These are phyloP conservation scores for Penicillium sp. DNA, from an alignment of 2,329 filamentous ascomycete species.

Conservation along the genomic window DNA sequence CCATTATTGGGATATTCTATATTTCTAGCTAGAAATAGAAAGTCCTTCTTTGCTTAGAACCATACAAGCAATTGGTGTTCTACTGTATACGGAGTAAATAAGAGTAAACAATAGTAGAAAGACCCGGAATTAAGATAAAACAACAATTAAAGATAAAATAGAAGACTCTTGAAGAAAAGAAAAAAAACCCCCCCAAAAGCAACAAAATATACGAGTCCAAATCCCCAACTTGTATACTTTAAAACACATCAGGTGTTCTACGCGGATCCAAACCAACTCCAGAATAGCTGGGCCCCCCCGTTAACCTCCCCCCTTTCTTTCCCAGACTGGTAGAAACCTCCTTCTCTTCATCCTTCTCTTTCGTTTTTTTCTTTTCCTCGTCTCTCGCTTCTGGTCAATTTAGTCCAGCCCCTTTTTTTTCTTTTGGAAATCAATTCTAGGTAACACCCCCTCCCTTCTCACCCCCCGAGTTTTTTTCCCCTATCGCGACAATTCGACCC, in stretches of 20 bases:
- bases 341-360: conserved; percentile 24
- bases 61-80: neutral
- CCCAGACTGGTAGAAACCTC: conserved; percentile 21
- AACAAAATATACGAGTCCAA: neutral
- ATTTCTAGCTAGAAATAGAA: neutral
- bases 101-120: neutral
- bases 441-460: conserved; percentile 15
- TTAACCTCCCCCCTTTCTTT: conserved; percentile 34
- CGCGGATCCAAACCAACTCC: conserved; percentile 22
- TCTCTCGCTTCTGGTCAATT: conserved; percentile 22
- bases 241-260: conserved; percentile 8
- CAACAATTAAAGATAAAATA: neutral
- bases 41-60: neutral
- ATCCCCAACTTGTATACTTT: neutral
- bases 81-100: neutral
- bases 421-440: conserved; percentile 10
- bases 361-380: conserved; percentile 24
- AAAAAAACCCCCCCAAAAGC: neutral
- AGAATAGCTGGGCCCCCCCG: conserved; percentile 24
- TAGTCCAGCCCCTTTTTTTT: conserved; percentile 12
- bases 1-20: neutral
- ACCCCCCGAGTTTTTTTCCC: conserved; percentile 9
- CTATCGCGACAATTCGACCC: conserved; percentile 11
- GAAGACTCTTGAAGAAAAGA: neutral
- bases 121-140: neutral